phyloP scores from a whole-genome alignment of 1,284 basidiomycete species.

The Naganishia sp. region DNA sequence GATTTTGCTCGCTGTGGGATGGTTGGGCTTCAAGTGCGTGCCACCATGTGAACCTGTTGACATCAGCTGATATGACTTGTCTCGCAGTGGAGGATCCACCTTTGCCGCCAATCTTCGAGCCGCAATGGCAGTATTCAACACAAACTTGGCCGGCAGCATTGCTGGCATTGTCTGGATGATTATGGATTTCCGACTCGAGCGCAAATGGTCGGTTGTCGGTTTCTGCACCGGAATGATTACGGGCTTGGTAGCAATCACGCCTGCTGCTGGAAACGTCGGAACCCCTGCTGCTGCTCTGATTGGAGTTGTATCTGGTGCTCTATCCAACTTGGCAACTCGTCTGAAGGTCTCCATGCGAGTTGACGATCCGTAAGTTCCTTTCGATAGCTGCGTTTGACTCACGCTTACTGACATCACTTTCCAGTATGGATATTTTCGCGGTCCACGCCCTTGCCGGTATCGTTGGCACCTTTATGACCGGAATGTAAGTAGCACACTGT shows the following conservation, averaged over 20 bases:
- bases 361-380: conserved; percentile 41
- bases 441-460: conserved; percentile 89
- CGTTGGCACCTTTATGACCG: conserved; percentile 68
- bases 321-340: conserved; percentile 86
- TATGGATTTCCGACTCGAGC: conserved; percentile 73
- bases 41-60: neutral
- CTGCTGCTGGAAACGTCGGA: conserved; percentile 55
- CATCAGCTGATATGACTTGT: neutral
- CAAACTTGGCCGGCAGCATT: conserved; percentile 62
- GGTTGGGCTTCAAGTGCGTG: conserved; percentile 63
- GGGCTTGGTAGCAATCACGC: conserved; percentile 80
- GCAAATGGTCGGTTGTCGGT: conserved; percentile 78
- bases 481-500: conserved; percentile 36
- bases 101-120: conserved; percentile 90
- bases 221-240: conserved; percentile 71
- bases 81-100: conserved; percentile 64
- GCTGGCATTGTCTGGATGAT: conserved; percentile 82
- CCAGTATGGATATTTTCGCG: conserved; percentile 70
- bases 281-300: conserved; percentile 64
- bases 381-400: no score
- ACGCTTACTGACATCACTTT: neutral
- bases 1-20: conserved; percentile 86
- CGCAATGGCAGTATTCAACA: conserved; percentile 81
- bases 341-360: conserved; percentile 60
- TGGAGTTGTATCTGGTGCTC: conserved; percentile 70